phyloP scores from a whole-genome alignment of 306 rosid genomes.

The Sphenostylis stenocarpa region DNA sequence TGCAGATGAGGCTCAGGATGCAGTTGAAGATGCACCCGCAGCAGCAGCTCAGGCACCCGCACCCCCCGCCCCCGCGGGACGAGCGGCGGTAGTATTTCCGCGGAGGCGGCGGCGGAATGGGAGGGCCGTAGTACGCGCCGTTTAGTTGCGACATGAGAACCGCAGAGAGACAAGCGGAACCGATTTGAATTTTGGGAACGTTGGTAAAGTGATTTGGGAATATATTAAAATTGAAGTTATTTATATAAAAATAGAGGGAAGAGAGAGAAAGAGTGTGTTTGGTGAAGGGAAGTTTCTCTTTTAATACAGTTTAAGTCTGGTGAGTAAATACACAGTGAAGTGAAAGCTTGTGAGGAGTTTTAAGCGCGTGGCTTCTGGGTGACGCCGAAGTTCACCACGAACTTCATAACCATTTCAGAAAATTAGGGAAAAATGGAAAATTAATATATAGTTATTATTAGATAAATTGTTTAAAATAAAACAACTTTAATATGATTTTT shows the following conservation, averaged over 20 bases:
- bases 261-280: background rate
- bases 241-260: background rate
- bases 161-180: background rate
- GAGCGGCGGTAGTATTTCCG: constrained; percentile 41
- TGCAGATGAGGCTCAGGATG: constrained; percentile 42
- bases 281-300: background rate
- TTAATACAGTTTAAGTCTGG: background rate
- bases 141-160: constrained; percentile 52
- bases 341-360: background rate
- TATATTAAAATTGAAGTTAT: no score
- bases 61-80: constrained; percentile 45
- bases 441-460: no score
- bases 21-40: constrained; percentile 52
- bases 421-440: background rate
- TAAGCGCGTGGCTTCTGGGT: background rate
- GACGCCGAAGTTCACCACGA: background rate
- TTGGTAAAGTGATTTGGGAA: background rate
- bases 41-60: constrained; percentile 45
- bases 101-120: constrained; percentile 76
- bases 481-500: no score
- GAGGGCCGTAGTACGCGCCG: constrained; percentile 86
- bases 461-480: no score
- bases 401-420: background rate
- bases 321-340: background rate
- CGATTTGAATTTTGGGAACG: background rate